phyloP scores from a whole-genome alignment of 2,329 filamentous ascomycete genomes.

The Didymella pinodella region DNA sequence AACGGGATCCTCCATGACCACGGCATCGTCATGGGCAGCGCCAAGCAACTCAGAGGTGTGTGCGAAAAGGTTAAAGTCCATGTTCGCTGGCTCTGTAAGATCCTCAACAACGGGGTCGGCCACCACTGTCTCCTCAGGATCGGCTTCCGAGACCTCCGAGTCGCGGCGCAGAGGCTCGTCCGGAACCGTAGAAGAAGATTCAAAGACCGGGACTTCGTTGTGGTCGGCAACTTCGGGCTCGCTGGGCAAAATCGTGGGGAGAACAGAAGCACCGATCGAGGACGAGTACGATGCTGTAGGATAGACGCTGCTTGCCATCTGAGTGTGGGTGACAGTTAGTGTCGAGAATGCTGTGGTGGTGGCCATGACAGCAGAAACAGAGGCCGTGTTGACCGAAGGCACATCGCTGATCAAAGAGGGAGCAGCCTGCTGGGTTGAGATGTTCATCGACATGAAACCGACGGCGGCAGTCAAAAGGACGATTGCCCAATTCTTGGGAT shows the following conservation, averaged over 20 bases:
- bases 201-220: constrained; percentile 14
- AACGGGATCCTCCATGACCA: constrained; percentile 20
- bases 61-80: constrained; percentile 13
- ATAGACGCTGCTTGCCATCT: constrained; percentile 18
- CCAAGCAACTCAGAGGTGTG: constrained; percentile 17
- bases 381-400: constrained; percentile 13
- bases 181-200: constrained; percentile 12
- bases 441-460: constrained; percentile 50
- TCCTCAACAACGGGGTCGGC: constrained; percentile 16
- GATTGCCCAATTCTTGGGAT: constrained; percentile 63
- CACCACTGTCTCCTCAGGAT: constrained; percentile 18
- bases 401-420: constrained; percentile 18
- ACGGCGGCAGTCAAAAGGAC: constrained; percentile 56
- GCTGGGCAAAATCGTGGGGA: constrained; percentile 9
- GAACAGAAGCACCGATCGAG: constrained; percentile 1
- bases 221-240: constrained; percentile 13
- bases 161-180: constrained; percentile 20
- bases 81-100: constrained; percentile 20
- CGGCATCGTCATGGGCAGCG: constrained; percentile 7
- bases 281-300: constrained; percentile 8
- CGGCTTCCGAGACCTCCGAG: constrained; percentile 15
- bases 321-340: constrained; percentile 38
- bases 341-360: constrained; percentile 38
- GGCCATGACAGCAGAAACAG: constrained; percentile 21
- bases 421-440: constrained; percentile 21